phyloP scores from a whole-genome alignment of 352 stramenopile species.

The Peronospora farinosa region DNA sequence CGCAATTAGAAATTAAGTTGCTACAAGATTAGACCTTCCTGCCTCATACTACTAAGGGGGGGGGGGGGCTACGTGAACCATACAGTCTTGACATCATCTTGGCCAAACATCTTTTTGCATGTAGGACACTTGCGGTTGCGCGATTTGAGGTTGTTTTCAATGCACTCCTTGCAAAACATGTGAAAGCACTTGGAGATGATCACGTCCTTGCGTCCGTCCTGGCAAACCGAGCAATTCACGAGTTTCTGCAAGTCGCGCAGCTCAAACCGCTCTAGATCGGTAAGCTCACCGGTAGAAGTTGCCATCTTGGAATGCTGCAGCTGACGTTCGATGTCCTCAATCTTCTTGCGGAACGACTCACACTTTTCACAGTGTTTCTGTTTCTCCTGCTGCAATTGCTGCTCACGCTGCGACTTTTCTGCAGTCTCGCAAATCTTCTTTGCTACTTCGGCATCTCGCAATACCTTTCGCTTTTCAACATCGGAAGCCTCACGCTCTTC shows the following conservation, averaged over 20 bases:
- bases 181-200: conserved; percentile 87
- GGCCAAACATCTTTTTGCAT: conserved; percentile 89
- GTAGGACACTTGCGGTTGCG: conserved; percentile 86
- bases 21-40: conserved; percentile 2
- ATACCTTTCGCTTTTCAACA: conserved; percentile 47
- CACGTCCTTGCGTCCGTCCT: conserved; percentile 80
- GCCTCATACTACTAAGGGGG: no score
- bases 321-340: conserved; percentile 41
- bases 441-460: conserved; percentile 52
- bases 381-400: conserved; percentile 51
- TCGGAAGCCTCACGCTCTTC: conserved; percentile 45
- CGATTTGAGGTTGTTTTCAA: conserved; percentile 84
- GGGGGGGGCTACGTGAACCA: conserved; percentile 77
- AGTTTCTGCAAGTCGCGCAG: conserved; percentile 77
- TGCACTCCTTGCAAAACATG: conserved; percentile 87
- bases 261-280: conserved; percentile 73
- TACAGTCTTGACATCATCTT: conserved; percentile 81
- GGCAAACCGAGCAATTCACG: conserved; percentile 80
- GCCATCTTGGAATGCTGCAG: conserved; percentile 34
- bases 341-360: conserved; percentile 44
- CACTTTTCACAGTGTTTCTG: conserved; percentile 52
- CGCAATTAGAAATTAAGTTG: conserved; percentile 1
- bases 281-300: conserved; percentile 36
- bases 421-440: conserved; percentile 56
- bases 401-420: conserved; percentile 48